Base-by-base conservation (phyloP, 2,329 filamentous ascomycete genomes). In the Sclerotinia nivalis region DNA sequence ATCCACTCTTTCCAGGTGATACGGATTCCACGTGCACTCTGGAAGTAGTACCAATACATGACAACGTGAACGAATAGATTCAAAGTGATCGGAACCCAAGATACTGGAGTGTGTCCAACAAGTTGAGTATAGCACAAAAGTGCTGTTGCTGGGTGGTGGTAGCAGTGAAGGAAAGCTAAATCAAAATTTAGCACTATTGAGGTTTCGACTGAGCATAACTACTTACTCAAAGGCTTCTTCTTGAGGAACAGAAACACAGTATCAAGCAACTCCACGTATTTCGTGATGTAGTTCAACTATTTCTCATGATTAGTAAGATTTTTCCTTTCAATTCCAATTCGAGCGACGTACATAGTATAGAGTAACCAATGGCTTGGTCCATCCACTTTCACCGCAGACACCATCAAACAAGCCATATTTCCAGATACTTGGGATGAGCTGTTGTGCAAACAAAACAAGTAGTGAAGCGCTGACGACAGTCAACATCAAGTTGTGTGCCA, bases 21-120 rank as follows among this genome's bases (percentile, higher is more conserved):
- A 78, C 90, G 91, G 81, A 98, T 89, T 76, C 96, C 96, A 76
- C 95, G 93, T 68, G 95, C 94, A 79, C 93, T 95, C 87, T 98
- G 95, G 90, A 98, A 98, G 88, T 98, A 98, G 89, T 98, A 98
- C 94, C 94, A 97, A 90, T 98, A 98, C 95, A 98, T 98, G 80
- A 97, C 92, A 70, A 98, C 95, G 84, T 98, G 95, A 69, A 98
- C 95, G 73, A 88, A 88, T 79, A 98, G 84, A 87, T 98, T 98
- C 77, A 98, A 88, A 68, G 89, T 91, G 80, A 98, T 98, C 73
- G 91, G 90, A 69, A 97, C 93, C 95, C 95, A 98, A 71, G 94
- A 97, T 70, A 98, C 94, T 60, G 95, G 87, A 59, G 95, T 98
- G 79, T 92, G 88, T 75, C 95, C 95, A 78, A 97, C 90, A 75